A percentile compares a stretch with the other conserved stretches of the same genome.
Conservation (phyloP, 352 stramenopile genomes). For the Phytopythium ostracodes region DNA sequence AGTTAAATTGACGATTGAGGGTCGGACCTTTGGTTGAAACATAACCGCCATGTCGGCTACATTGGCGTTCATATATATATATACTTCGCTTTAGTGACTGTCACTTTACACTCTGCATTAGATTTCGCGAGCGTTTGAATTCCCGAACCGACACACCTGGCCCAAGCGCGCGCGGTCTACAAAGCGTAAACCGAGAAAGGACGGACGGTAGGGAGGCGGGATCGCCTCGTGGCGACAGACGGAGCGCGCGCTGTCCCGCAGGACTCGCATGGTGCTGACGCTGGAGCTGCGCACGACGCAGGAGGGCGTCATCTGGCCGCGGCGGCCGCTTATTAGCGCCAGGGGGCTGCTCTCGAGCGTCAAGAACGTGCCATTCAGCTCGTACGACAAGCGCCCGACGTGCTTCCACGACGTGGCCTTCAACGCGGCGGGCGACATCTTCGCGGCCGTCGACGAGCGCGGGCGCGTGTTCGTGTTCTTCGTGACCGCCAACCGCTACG, state of each 20-base stretch:
- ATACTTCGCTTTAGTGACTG: neutral
- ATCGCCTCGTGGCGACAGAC: neutral
- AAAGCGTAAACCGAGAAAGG: neutral
- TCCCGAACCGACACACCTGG: neutral
- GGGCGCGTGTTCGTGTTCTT: constrained; percentile 81
- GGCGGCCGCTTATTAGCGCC: constrained; percentile 58
- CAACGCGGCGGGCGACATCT: constrained; percentile 56
- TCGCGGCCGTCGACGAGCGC: constrained; percentile 71
- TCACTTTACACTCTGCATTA: neutral
- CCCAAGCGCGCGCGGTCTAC: neutral
- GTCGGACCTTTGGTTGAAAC: too few species aligned
- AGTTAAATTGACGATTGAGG: neutral
- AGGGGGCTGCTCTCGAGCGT: constrained; percentile 65
- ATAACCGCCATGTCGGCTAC: too few species aligned
- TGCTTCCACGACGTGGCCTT: constrained; percentile 65
- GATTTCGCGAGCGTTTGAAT: constrained; percentile 1
- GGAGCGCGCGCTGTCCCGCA: neutral
- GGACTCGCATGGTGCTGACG: constrained; percentile 48
- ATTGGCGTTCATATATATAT: too few species aligned
- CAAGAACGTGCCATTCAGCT: constrained; percentile 60
- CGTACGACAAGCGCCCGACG: constrained; percentile 44
- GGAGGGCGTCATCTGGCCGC: constrained; percentile 73
- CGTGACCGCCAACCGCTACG: constrained; percentile 68
- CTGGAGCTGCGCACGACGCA: constrained; percentile 63
- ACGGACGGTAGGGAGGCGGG: too few species aligned